Evolutionary conservation across 805 yeast species (phyloP).

Genomic region (Yarrowia sp.): DNA sequence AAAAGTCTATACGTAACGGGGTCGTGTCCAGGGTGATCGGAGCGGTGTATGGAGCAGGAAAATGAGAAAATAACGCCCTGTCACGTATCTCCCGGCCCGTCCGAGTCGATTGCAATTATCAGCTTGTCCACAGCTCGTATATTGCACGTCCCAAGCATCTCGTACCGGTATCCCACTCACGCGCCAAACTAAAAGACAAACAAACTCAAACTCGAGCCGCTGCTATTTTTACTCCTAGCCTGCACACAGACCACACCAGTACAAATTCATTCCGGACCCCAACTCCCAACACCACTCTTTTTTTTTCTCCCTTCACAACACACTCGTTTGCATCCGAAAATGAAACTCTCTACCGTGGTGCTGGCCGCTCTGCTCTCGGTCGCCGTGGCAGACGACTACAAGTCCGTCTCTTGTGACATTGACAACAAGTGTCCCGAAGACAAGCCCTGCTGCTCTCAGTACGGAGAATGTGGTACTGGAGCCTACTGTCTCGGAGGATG

Average conservation of each 20-base stretch:
- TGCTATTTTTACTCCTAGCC: slow-evolving; percentile 25
- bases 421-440: slow-evolving; percentile 66
- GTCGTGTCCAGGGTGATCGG: neutral
- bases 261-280: slow-evolving; percentile 16
- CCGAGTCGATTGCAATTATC: too few relatives aligned
- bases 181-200: slow-evolving; percentile 13
- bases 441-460: slow-evolving; percentile 81
- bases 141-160: too few relatives aligned
- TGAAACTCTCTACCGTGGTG: slow-evolving; percentile 18
- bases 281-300: slow-evolving; percentile 5
- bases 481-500: slow-evolving; percentile 82
- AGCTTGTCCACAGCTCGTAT: too few relatives aligned
- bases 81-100: neutral
- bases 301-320: neutral
- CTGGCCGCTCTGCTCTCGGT: slow-evolving; percentile 29
- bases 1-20: neutral
- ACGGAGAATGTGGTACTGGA: slow-evolving; percentile 79
- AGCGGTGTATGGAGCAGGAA: neutral
- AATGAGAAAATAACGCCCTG: neutral
- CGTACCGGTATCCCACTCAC: neutral
- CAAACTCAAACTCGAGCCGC: slow-evolving; percentile 11
- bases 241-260: slow-evolving; percentile 9
- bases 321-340: slow-evolving; percentile 17
- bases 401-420: slow-evolving; percentile 49
- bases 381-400: slow-evolving; percentile 34